phyloP scores from a whole-genome alignment of 2,329 filamentous ascomycete species.

The Emergomyces orientalis region DNA sequence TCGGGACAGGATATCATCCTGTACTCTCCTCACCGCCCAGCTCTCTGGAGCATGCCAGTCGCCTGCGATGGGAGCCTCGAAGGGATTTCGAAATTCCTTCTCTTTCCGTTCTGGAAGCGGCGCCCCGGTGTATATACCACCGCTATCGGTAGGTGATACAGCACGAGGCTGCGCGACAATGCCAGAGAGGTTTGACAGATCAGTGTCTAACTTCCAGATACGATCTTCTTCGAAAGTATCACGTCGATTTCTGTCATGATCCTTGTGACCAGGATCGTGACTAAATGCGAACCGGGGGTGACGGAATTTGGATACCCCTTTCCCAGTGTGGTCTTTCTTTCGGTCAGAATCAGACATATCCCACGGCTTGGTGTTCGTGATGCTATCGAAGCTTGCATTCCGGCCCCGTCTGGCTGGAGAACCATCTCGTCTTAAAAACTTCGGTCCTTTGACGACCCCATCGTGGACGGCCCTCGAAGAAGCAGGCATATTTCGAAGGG shows the following conservation, averaged over 20 bases:
- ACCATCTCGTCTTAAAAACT: constrained; percentile 24
- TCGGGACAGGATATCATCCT: constrained; percentile 29
- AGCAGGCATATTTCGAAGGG: constrained; percentile 25
- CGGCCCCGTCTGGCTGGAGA: constrained; percentile 26
- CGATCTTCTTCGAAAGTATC: constrained; percentile 48
- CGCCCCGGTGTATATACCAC: constrained; percentile 28
- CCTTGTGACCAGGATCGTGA: constrained; percentile 23
- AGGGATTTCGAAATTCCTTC: constrained; percentile 25
- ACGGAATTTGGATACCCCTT: constrained; percentile 28
- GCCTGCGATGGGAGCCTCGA: constrained; percentile 31
- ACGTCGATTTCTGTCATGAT: constrained; percentile 16
- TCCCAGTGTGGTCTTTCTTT: constrained; percentile 28
- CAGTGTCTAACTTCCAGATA: constrained; percentile 74
- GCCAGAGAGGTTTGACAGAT: constrained; percentile 83
- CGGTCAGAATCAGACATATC: constrained; percentile 30
- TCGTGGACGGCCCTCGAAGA: constrained; percentile 24
- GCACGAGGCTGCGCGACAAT: constrained; percentile 65
- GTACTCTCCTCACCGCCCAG: constrained; percentile 73
- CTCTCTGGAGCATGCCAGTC: constrained; percentile 93
- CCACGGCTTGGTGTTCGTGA: constrained; percentile 17
- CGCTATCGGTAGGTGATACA: constrained; percentile 58
- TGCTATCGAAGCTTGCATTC: constrained; percentile 31
- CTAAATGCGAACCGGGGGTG: constrained; percentile 25
- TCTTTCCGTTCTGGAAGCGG: constrained; percentile 18
- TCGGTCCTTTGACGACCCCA: constrained; percentile 20